Evolutionary conservation across 106 monocot species (phyloP).

Genomic region (Platanthera guangdongensis): DNA sequence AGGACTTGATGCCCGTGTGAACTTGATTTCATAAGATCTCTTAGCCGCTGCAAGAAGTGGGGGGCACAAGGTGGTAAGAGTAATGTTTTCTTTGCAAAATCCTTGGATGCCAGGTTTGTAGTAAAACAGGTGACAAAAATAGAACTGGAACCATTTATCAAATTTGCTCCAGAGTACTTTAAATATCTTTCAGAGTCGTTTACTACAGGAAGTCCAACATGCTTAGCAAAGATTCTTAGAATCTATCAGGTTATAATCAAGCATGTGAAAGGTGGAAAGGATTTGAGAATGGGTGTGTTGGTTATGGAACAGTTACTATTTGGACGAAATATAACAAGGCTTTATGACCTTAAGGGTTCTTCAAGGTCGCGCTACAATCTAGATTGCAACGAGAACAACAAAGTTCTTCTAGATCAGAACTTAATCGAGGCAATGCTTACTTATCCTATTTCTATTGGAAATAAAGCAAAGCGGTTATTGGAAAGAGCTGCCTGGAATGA

Average conservation of each 20-base stretch:
- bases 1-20: too few relatives aligned
- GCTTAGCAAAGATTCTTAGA: too few relatives aligned
- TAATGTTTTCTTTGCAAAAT: too few relatives aligned
- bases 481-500: slow-evolving; percentile 97
- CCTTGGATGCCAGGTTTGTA: too few relatives aligned
- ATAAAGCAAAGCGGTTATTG: slow-evolving; percentile 65
- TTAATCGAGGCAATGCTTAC: slow-evolving; percentile 81
- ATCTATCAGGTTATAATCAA: slow-evolving; percentile 43
- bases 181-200: too few relatives aligned
- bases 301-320: slow-evolving; percentile 91
- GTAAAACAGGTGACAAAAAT: too few relatives aligned
- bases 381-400: slow-evolving; percentile 73
- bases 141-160: too few relatives aligned
- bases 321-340: slow-evolving; percentile 49
- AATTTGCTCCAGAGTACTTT: too few relatives aligned
- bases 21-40: too few relatives aligned
- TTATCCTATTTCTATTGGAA: slow-evolving; percentile 87
- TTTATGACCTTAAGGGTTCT: slow-evolving; percentile 91
- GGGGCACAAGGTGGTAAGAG: too few relatives aligned
- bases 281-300: slow-evolving; percentile 63
- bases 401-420: slow-evolving; percentile 84
- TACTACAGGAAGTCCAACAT: too few relatives aligned
- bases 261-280: slow-evolving; percentile 67
- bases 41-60: too few relatives aligned
- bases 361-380: slow-evolving; percentile 66